Evolutionary conservation across 225 moss, liverwort and hornwort species (phyloP).

Genomic region (Marchantia polymorpha): DNA sequence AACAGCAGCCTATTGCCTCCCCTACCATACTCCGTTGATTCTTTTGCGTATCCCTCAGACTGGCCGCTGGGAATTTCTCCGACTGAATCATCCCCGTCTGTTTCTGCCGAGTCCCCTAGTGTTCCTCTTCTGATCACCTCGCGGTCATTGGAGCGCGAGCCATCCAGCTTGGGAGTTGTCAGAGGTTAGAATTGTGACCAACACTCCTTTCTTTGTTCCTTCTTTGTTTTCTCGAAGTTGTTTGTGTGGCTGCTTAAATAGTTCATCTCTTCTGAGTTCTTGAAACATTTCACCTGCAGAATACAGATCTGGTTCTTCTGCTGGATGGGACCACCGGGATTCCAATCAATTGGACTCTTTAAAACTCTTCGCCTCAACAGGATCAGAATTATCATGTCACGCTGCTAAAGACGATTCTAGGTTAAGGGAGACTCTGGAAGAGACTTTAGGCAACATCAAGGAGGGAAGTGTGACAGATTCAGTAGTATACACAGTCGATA

Average conservation of each 20-base stretch:
- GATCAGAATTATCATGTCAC: not conserved
- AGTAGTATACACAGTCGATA: not conserved
- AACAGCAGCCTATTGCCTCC: conserved; percentile 11
- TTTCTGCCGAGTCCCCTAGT: conserved; percentile 22
- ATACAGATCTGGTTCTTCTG: conserved; percentile 16
- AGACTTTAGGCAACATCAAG: not conserved
- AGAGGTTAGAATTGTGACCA: not conserved
- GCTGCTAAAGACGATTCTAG: conserved; percentile 26
- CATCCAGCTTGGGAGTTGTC: conserved; percentile 17
- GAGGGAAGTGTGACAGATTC: conserved; percentile 12
- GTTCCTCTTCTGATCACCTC: not conserved
- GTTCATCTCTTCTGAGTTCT: not conserved
- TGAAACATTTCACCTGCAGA: conserved; percentile 10
- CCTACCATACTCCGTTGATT: conserved; percentile 21
- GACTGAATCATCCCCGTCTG: conserved; percentile 15
- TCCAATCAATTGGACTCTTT: conserved; percentile 16
- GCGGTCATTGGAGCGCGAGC: conserved; percentile 4
- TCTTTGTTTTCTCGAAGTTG: not conserved
- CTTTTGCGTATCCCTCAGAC: conserved; percentile 19
- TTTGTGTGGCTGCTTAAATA: not conserved
- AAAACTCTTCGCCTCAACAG: conserved; percentile 2
- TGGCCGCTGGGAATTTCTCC: conserved; percentile 30
- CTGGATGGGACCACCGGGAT: conserved; percentile 2
- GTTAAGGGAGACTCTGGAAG: conserved; percentile 17
- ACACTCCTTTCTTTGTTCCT: not conserved